These are phyloP conservation scores for Tetrahymena thermophila DNA, from an alignment of 73 alveolate genomes.

Conservation along the genomic window DNA sequence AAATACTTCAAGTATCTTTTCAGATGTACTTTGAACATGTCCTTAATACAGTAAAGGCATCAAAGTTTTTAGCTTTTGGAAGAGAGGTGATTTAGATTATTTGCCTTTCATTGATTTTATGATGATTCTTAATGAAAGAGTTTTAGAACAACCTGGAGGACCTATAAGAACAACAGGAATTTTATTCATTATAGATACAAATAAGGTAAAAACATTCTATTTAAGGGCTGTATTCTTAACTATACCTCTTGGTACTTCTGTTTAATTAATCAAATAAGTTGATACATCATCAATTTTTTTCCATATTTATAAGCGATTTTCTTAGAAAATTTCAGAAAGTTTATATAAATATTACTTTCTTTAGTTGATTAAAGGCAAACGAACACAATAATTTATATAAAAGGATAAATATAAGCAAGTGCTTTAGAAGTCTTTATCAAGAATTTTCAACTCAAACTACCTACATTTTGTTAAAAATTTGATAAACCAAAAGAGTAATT, in stretches of 20 bases:
- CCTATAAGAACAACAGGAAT: conserved; percentile 67
- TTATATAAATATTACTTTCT: background rate
- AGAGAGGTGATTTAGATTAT: conserved; percentile 27
- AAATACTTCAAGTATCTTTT: conserved; percentile 55
- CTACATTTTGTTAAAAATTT: background rate
- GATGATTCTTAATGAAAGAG: conserved; percentile 54
- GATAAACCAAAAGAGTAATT: conserved; percentile 50
- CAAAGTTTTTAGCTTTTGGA: conserved; percentile 47
- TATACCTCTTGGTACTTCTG: conserved; percentile 48
- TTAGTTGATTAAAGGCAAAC: background rate
- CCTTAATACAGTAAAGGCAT: conserved; percentile 51
- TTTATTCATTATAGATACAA: conserved; percentile 52
- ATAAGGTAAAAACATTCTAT: conserved; percentile 55
- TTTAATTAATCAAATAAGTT: conserved; percentile 28
- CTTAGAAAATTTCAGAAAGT: background rate
- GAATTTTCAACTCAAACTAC: conserved; percentile 1
- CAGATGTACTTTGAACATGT: conserved; percentile 56
- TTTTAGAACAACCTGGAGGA: conserved; percentile 73
- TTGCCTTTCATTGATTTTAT: conserved; percentile 57
- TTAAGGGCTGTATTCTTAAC: conserved; percentile 54
- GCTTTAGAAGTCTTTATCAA: background rate
- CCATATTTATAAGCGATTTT: background rate
- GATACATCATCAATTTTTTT: conserved; percentile 13
- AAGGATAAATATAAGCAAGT: background rate
- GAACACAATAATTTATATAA: conserved; percentile 3